Percentiles rank a stretch among this genome's conserved stretches.
These are phyloP conservation scores for Aspergillus terreus DNA, from an alignment of 2,329 filamentous ascomycete species.

Conservation along the genomic window DNA sequence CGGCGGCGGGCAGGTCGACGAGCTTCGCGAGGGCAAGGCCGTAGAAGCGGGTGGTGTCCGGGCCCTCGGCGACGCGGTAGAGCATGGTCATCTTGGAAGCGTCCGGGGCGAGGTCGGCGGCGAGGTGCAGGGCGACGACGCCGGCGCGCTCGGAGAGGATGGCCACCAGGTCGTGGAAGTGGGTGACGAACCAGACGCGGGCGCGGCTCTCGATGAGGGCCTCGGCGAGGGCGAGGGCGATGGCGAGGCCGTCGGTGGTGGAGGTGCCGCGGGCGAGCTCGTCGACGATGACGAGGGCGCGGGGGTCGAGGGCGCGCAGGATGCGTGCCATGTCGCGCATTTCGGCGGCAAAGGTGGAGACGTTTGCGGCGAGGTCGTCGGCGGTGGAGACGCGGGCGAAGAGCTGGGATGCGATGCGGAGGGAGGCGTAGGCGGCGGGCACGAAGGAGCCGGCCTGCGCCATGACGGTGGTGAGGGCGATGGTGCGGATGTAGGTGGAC, in stretches of 20 bases:
- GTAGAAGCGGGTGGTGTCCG: conserved; percentile 69
- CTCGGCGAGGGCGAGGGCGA: conserved; percentile 87
- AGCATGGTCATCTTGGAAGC: conserved; percentile 75
- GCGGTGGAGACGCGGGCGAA: conserved; percentile 86
- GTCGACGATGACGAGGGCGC: conserved; percentile 80
- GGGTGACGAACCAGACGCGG: conserved; percentile 88
- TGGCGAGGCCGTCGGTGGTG: conserved; percentile 80
- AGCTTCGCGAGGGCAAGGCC: conserved; percentile 77
- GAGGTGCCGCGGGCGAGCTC: conserved; percentile 90
- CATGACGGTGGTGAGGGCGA: conserved; percentile 86
- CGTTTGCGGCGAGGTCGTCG: conserved; percentile 82
- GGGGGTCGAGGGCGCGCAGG: conserved; percentile 71
- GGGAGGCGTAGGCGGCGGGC: conserved; percentile 76
- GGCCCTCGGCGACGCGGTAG: conserved; percentile 75
- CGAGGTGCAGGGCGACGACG: conserved; percentile 78
- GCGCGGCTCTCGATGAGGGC: conserved; percentile 75
- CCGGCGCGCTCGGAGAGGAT: conserved; percentile 72
- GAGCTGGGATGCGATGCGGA: conserved; percentile 75
- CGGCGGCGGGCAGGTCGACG: conserved; percentile 64
- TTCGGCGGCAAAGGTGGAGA: conserved; percentile 89
- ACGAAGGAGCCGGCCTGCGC: conserved; percentile 90
- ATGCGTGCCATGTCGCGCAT: conserved; percentile 98
- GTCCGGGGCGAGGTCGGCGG: conserved; percentile 60
- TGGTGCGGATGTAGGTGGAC: conserved; percentile 85
- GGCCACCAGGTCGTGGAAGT: conserved; percentile 77